Evolutionary conservation across 2,329 filamentous ascomycete genomes (phyloP), one percentile per base, ranked within the genome.

Genomic region (Cladosporium oxysporum): DNA sequence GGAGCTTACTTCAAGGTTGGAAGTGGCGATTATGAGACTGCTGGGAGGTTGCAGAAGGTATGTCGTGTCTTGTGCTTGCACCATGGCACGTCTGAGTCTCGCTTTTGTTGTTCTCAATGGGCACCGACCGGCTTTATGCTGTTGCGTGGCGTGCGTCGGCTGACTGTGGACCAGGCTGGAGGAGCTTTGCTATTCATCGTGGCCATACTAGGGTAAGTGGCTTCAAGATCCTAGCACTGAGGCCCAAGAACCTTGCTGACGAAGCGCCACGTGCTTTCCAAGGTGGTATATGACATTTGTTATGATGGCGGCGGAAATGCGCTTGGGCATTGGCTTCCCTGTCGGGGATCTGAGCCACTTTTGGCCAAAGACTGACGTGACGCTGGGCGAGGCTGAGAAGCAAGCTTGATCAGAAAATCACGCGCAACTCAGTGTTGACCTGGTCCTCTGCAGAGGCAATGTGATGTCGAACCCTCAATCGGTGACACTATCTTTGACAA

Each of bases 1-100:
- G 81, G 78, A 3, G 82, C 83, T 3, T 85, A 85, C 70, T 84
- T 81, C 77, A 82, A 80, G 66, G 75, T 82, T 4, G 80, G 78
- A 21, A 76, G 69, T 29, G 83, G 81, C 0, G 74, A 85, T 12
- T 81, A 79, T 66, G 76, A 77, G 3, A 74, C 72, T 35, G 83
- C 83, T 3, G 57, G 71, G 57, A 76, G 72, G 37, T 72, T 84
- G 63, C 82, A 84, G 65, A 84, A 82, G 76, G 82, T 82, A 69
- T 64, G 76, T 69, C 1, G 3, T 8, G 11, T 35, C 33, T 35
- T 35, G 33, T 35, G 33, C 10, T 35, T 11, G 33, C 33, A 12
- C 5, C 3, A 35, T 1, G 33, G 3, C 10, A 3, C 2, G 3
- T 1, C 33, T 35, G 33, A 35, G 33, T 35, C 33, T 35, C 10